Evolutionary conservation across 2,329 filamentous ascomycete species (phyloP).

Genomic region (Cladosporium sp.): DNA sequence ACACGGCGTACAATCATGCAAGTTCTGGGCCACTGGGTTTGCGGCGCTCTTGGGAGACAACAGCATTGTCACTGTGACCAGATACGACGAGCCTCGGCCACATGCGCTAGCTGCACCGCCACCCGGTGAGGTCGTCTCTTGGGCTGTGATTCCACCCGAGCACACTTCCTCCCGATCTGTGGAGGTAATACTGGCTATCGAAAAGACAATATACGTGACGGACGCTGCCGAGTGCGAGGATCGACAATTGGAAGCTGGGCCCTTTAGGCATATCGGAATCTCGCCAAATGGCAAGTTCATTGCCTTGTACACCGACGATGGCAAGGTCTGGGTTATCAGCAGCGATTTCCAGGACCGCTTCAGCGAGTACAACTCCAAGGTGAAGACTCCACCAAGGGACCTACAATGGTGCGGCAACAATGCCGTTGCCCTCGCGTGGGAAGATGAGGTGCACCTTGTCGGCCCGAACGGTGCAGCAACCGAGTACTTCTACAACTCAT

Average conservation of each 20-base stretch:
- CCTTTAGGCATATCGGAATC: slow-evolving; percentile 84
- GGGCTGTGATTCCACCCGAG: slow-evolving; percentile 82
- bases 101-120: slow-evolving; percentile 74
- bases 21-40: slow-evolving; percentile 89
- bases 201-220: slow-evolving; percentile 77
- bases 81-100: slow-evolving; percentile 86
- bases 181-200: slow-evolving; percentile 83
- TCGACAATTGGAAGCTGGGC: slow-evolving; percentile 82
- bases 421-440: slow-evolving; percentile 90
- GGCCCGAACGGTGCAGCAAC: slow-evolving; percentile 74
- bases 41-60: slow-evolving; percentile 90
- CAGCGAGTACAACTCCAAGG: slow-evolving; percentile 86
- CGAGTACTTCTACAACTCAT: slow-evolving; percentile 77
- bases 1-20: slow-evolving; percentile 79
- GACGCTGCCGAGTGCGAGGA: slow-evolving; percentile 91
- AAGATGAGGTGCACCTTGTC: slow-evolving; percentile 93
- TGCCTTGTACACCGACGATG: slow-evolving; percentile 79
- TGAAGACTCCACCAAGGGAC: slow-evolving; percentile 78
- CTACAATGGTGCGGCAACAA: slow-evolving; percentile 97
- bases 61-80: slow-evolving; percentile 76
- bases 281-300: slow-evolving; percentile 88
- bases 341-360: slow-evolving; percentile 91
- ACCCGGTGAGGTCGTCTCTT: slow-evolving; percentile 75
- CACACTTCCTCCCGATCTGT: slow-evolving; percentile 90
- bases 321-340: slow-evolving; percentile 86